Evolutionary conservation across 768 basidiomycete genomes (phyloP).

Genomic region (Strobilomyces echinocephalus): DNA sequence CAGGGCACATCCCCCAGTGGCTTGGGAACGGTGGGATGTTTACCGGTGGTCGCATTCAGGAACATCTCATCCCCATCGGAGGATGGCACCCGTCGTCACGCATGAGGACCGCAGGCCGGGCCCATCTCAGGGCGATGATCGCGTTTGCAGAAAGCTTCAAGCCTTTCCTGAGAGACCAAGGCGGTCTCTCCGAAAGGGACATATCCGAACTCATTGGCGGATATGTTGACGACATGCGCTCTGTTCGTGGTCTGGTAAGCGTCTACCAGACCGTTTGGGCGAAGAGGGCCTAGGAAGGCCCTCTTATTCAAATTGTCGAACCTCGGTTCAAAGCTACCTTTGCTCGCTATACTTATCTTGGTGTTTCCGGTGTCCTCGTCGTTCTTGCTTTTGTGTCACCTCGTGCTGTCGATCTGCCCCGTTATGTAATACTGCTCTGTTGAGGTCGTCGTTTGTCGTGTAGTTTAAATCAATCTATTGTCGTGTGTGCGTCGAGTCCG

Average conservation of each 20-base stretch:
- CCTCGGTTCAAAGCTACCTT: neutral
- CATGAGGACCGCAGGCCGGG: constrained; percentile 38
- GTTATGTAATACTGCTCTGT: neutral
- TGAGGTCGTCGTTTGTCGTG: neutral
- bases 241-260: constrained; percentile 43
- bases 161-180: constrained; percentile 41
- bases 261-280: constrained; percentile 51
- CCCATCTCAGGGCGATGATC: constrained; percentile 36
- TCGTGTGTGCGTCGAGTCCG: too few species aligned
- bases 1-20: constrained; percentile 34
- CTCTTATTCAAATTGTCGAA: neutral
- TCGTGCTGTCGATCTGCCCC: neutral
- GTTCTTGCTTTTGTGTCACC: neutral
- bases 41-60: constrained; percentile 32
- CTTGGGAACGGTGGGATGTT: constrained; percentile 40
- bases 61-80: constrained; percentile 51
- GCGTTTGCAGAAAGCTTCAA: constrained; percentile 46
- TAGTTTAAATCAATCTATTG: neutral
- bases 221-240: constrained; percentile 44
- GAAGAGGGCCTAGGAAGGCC: constrained; percentile 20
- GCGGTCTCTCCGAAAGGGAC: constrained; percentile 33
- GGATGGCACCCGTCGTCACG: constrained; percentile 41
- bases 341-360: neutral
- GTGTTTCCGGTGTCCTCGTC: neutral
- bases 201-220: constrained; percentile 38